These are phyloP conservation scores for Starmerella vitae DNA, from an alignment of 805 yeast genomes.

Conservation along the genomic window DNA sequence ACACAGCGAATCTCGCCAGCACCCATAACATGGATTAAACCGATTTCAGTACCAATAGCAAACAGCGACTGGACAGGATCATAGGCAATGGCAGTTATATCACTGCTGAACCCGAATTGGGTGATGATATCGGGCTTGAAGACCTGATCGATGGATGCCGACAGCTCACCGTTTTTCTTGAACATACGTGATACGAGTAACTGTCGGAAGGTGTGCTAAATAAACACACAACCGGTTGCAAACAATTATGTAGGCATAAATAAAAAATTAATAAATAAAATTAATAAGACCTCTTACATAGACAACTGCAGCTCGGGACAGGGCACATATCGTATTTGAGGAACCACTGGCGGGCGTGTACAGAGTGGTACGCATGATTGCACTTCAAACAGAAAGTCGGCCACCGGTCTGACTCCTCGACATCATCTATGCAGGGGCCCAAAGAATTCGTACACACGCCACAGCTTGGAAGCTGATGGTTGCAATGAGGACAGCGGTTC, in stretches of 20 bases:
- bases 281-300: constrained; percentile 36
- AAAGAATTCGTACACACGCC: constrained; percentile 73
- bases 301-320: constrained; percentile 81
- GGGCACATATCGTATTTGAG: constrained; percentile 78
- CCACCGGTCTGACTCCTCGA: constrained; percentile 41
- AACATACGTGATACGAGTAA: no score
- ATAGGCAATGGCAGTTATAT: constrained; percentile 52
- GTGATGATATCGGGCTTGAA: constrained; percentile 25
- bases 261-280: not conserved
- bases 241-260: not conserved
- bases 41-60: constrained; percentile 62
- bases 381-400: constrained; percentile 84
- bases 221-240: no score
- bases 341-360: constrained; percentile 95
- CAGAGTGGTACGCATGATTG: constrained; percentile 89
- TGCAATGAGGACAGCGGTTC: constrained; percentile 64
- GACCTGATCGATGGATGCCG: constrained; percentile 20
- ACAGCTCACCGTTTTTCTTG: constrained; percentile 19
- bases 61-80: constrained; percentile 82
- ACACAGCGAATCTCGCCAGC: constrained; percentile 65
- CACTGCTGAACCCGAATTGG: constrained; percentile 50
- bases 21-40: constrained; percentile 69
- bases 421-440: constrained; percentile 34
- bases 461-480: constrained; percentile 76
- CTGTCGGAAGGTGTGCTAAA: no score